Evolutionary conservation across 495 filamentous ascomycete species (phyloP), one percentile per base, ranked within the genome.

Genomic region (Pseudomonodictys pantanalensis): DNA sequence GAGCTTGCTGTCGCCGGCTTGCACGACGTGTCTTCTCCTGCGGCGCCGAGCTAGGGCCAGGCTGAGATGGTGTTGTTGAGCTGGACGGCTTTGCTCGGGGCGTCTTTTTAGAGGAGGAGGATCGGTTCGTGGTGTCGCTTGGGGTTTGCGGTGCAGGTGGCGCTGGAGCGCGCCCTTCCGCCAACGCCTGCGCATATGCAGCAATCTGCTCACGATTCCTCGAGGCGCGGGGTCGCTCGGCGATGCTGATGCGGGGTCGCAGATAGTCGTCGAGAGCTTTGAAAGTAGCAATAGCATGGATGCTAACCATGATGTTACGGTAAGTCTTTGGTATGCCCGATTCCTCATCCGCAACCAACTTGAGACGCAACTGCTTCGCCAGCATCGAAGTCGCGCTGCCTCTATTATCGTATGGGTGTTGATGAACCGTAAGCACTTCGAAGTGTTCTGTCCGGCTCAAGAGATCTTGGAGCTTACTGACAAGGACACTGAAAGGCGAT

Each of bases 251-350:
- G 52, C 92, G 79, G 2, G 95, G 93, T 50, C 92, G 85, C 41
- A 99, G 78, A 74, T 97, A 99, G 70, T 99, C 95, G 68, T 97
- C 93, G 26, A 99, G 75, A 1, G 93, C 88, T 69, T 97, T 97
- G 74, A 99, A 97, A 0, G 91, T 96, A 8, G 95, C 92, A 70
- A 99, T 97, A 26, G 95, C 95, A 73, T 99, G 95, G 59, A 99
- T 97, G 4, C 91, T 92, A 15, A 99, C 92, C 86, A 95, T 96
- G 60, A 97, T 91, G 58, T 91, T 96, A 29, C 87, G 83, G 66
- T 92, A 97, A 12, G 84, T 76, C 22, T 83, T 79, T 23, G 92
- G 92, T 47, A 97, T 91, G 25, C 95, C 0, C 3, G 89, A 90
- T 33, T 89, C 88, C 1, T 97, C 93, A 56, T 96, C 92, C 1